Evolutionary conservation across 2,329 filamentous ascomycete genomes (phyloP).

Genomic region (Colletotrichum destructivum): DNA sequence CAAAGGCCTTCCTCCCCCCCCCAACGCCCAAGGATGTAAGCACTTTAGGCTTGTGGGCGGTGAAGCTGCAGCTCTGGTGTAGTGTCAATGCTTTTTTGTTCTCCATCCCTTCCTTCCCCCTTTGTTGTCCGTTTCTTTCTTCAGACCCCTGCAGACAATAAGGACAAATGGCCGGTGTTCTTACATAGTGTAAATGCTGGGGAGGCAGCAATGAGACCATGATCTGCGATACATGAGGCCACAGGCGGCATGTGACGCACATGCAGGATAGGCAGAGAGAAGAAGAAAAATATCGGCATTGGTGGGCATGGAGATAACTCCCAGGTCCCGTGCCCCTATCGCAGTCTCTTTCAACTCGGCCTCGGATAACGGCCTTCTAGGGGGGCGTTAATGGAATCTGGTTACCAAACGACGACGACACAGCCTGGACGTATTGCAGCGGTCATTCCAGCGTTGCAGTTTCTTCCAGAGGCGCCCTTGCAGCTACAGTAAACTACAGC

Average conservation of each 20-base stretch:
- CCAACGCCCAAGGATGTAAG: background rate
- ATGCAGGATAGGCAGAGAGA: slow-evolving; percentile 1
- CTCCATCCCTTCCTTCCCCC: background rate
- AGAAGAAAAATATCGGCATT: background rate
- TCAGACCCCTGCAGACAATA: background rate
- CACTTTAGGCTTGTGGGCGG: slow-evolving; percentile 22
- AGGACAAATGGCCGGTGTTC: background rate
- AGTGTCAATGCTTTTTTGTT: slow-evolving; percentile 6
- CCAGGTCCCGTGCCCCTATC: slow-evolving; percentile 42
- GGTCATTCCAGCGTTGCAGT: slow-evolving; percentile 37
- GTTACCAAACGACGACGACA: background rate
- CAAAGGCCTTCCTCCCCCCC: background rate
- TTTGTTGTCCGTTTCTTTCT: background rate
- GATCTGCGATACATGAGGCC: background rate
- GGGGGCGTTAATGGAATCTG: background rate
- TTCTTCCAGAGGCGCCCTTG: slow-evolving; percentile 13
- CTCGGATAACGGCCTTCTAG: background rate
- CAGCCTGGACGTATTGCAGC: slow-evolving; percentile 18
- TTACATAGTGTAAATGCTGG: background rate
- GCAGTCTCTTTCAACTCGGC: background rate
- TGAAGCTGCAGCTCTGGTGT: slow-evolving; percentile 27
- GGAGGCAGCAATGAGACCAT: slow-evolving; percentile 9
- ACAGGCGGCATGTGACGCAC: slow-evolving; percentile 13
- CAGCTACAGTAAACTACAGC: slow-evolving; percentile 20
- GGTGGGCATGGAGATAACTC: background rate